phyloP scores from a whole-genome alignment of 805 yeast species.

The Candida lessepsii region DNA sequence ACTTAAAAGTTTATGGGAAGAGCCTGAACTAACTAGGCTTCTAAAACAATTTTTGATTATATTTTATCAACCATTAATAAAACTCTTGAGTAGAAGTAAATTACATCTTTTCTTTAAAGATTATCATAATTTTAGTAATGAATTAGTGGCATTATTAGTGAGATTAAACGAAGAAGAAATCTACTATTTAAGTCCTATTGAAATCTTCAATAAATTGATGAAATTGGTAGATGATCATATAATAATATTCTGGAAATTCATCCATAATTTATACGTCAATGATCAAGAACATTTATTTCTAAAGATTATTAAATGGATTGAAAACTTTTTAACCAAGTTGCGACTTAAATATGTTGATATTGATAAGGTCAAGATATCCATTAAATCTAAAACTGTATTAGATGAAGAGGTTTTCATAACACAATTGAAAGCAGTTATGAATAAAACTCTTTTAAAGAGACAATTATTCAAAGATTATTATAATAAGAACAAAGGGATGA shows the following conservation, averaged over 20 bases:
- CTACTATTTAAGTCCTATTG: conserved; percentile 46
- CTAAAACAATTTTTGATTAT: conserved; percentile 64
- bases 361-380: conserved; percentile 23
- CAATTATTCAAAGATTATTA: conserved; percentile 36
- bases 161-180: conserved; percentile 51
- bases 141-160: conserved; percentile 67
- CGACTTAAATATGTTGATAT: conserved; percentile 54
- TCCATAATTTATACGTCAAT: conserved; percentile 77
- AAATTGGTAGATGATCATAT: conserved; percentile 70
- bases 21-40: conserved; percentile 74
- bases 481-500: conserved; percentile 4
- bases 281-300: conserved; percentile 73
- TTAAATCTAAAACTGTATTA: conserved; percentile 26
- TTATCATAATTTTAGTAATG: conserved; percentile 38
- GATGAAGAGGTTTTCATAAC: conserved; percentile 30
- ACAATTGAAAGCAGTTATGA: conserved; percentile 43
- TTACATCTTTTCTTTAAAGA: conserved; percentile 39
- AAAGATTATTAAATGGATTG: conserved; percentile 71
- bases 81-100: conserved; percentile 35
- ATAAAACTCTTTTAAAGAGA: conserved; percentile 36
- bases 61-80: conserved; percentile 42
- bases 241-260: conserved; percentile 66
- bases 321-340: conserved; percentile 60
- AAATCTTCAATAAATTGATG: conserved; percentile 67
- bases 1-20: conserved; percentile 78